Conservation (phyloP, 106 monocot genomes). For the Platanthera guangdongensis region DNA sequence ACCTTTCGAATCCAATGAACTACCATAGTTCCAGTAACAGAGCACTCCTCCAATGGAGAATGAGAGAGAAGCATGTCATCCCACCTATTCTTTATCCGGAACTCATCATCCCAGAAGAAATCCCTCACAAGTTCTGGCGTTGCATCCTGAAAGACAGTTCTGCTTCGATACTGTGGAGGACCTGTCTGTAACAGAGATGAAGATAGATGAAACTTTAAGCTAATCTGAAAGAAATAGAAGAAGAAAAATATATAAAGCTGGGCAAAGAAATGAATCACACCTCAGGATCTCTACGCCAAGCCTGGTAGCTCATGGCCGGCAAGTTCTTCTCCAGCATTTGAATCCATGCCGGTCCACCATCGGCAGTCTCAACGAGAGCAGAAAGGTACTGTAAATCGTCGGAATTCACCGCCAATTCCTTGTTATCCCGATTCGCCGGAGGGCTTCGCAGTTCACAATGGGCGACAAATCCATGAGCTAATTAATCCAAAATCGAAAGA, state of each 20-base stretch:
- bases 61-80: conserved; percentile 92
- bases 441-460: conserved; percentile 18
- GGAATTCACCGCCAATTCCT: conserved; percentile 43
- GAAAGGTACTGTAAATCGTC: conserved; percentile 63
- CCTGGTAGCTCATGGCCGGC: conserved; percentile 54
- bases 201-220: neutral
- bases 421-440: conserved; percentile 9
- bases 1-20: conserved; percentile 93
- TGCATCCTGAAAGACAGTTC: conserved; percentile 66
- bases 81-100: conserved; percentile 64
- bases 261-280: conserved; percentile 14
- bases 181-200: conserved; percentile 26
- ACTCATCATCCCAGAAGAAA: conserved; percentile 88
- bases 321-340: conserved; percentile 70
- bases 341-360: conserved; percentile 68
- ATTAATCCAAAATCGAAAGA: neutral
- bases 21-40: conserved; percentile 56
- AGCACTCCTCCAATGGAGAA: conserved; percentile 50
- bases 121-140: conserved; percentile 69
- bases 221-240: neutral
- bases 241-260: neutral
- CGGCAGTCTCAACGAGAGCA: conserved; percentile 51
- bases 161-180: conserved; percentile 80
- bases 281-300: conserved; percentile 85
- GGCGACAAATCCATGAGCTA: neutral